These are phyloP conservation scores for Globisporangium middletonii DNA, from an alignment of 352 stramenopile genomes.

Conservation along the genomic window DNA sequence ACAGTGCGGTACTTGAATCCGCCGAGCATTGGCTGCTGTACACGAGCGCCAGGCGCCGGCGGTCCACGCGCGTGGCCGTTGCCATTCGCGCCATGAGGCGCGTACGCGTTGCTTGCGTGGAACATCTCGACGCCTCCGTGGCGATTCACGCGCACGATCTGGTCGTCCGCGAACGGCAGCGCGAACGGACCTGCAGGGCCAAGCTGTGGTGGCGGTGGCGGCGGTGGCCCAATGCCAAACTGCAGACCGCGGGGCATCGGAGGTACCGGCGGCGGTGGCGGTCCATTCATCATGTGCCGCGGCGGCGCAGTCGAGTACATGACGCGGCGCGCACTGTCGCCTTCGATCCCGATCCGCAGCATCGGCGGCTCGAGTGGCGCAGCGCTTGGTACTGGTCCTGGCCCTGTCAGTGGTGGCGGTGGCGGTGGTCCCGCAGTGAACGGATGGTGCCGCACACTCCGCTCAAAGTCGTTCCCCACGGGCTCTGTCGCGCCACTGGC, in stretches of 20 bases:
- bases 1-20: slow-evolving; percentile 41
- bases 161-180: slow-evolving; percentile 34
- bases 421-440: slow-evolving; percentile 10
- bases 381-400: neutral
- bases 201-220: neutral
- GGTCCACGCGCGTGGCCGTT: neutral
- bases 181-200: slow-evolving; percentile 5
- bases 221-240: slow-evolving; percentile 2
- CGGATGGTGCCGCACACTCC: slow-evolving; percentile 24
- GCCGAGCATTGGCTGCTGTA: slow-evolving; percentile 10
- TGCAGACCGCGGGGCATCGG: no score
- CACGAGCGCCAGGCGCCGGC: slow-evolving; percentile 5
- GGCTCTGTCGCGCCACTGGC: slow-evolving; percentile 6
- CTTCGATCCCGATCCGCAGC: no score
- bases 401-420: neutral
- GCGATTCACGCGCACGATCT: slow-evolving; percentile 69
- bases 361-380: neutral
- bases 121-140: slow-evolving; percentile 59
- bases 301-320: slow-evolving; percentile 1
- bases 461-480: slow-evolving; percentile 22
- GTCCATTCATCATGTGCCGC: neutral
- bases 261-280: neutral
- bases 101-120: slow-evolving; percentile 10
- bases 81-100: neutral
- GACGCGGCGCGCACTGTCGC: slow-evolving; percentile 1